phyloP scores from a whole-genome alignment of 495 filamentous ascomycete species.

The Neurospora sp. region DNA sequence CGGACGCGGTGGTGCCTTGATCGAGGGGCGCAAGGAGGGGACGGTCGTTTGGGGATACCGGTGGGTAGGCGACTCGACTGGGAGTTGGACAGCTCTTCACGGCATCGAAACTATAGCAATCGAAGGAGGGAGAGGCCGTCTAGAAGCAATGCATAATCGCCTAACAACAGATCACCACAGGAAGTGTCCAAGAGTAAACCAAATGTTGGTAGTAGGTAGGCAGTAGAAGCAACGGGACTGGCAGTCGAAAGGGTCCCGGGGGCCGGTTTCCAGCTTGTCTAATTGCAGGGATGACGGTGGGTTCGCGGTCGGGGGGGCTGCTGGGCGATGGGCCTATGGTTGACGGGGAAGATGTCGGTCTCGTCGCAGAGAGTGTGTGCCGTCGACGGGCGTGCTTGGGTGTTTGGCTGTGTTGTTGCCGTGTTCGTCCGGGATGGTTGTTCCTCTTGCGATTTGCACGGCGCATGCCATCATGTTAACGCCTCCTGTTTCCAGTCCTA shows the following conservation, averaged over 20 bases:
- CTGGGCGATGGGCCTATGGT: background rate
- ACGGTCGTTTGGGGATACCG: background rate
- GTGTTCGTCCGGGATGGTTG: background rate
- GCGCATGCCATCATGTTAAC: background rate
- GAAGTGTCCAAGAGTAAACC: conserved; percentile 5
- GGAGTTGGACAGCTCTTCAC: conserved; percentile 1
- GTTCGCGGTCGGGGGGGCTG: background rate
- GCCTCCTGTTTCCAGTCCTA: background rate
- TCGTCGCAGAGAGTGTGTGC: background rate
- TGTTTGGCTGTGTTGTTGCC: background rate
- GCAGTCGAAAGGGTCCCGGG: background rate
- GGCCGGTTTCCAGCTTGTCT: conserved; percentile 3
- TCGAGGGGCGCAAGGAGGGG: background rate
- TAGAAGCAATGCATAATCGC: conserved; percentile 2
- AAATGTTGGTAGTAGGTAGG: conserved; percentile 8
- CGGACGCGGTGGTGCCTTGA: background rate
- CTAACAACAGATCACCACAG: conserved; percentile 1
- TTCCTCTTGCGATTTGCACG: background rate
- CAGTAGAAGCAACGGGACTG: background rate
- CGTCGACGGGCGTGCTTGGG: background rate
- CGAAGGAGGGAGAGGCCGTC: background rate
- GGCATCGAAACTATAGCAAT: conserved; percentile 1
- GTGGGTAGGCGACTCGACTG: background rate
- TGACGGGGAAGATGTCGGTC: background rate
- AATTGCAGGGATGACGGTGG: conserved; percentile 3